Evolutionary conservation across 2,329 filamentous ascomycete genomes (phyloP).

Genomic region (Beauveria varroae): DNA sequence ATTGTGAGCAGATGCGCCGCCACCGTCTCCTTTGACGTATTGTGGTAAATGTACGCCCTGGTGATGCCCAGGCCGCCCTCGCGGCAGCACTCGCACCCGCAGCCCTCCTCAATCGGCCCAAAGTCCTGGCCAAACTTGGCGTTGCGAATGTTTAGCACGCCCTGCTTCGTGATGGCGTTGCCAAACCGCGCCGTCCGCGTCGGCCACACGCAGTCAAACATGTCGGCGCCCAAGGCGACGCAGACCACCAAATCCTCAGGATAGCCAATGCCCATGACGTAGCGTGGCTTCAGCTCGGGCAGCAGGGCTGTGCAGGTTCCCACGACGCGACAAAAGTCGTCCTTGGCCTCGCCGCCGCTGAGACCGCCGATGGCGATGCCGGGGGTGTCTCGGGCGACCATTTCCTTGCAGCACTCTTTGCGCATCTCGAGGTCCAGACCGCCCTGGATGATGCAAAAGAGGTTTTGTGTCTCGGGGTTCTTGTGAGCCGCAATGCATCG

Average conservation of each 20-base stretch:
- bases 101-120: constrained; percentile 72
- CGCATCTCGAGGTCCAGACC: constrained; percentile 85
- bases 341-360: constrained; percentile 90
- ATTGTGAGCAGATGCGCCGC: constrained; percentile 80
- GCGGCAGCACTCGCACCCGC: constrained; percentile 71
- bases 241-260: constrained; percentile 93
- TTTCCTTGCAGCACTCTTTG: constrained; percentile 72
- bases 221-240: constrained; percentile 89
- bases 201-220: constrained; percentile 99
- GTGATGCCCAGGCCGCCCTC: constrained; percentile 72
- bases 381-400: constrained; percentile 85
- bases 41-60: constrained; percentile 83
- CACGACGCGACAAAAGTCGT: constrained; percentile 86
- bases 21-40: constrained; percentile 89
- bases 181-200: constrained; percentile 93
- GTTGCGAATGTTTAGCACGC: constrained; percentile 79
- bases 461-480: constrained; percentile 75
- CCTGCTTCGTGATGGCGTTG: constrained; percentile 76
- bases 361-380: constrained; percentile 95
- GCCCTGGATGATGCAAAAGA: constrained; percentile 98
- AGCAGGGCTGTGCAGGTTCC: constrained; percentile 76
- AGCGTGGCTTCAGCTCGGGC: constrained; percentile 88
- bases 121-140: constrained; percentile 73
- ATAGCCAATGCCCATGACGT: constrained; percentile 98
- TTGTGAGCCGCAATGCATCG: constrained; percentile 86